Evolutionary conservation across 2,329 filamentous ascomycete genomes (phyloP), one percentile per base, ranked within the genome.

Genomic region (Ophiostoma fasciatum): DNA sequence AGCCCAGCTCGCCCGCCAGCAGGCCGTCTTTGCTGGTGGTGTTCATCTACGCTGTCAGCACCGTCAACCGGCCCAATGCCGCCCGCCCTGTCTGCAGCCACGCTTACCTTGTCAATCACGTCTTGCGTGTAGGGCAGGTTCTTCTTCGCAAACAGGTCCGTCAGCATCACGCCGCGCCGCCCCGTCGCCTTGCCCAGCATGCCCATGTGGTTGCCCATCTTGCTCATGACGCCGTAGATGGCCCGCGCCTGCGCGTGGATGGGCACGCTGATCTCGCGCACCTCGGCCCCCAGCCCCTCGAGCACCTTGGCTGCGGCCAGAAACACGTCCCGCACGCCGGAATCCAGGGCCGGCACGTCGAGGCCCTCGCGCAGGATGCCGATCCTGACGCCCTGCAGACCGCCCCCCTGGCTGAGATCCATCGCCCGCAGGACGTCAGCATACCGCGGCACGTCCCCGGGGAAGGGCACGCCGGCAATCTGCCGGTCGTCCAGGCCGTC

Each of bases 201-300:
- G 28, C 61, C 51, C 39, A 61, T 63, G 32, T 61, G 48, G 4
- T 62, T 57, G 1, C 61, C 58, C 15, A 64, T 63, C 36, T 66
- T 66, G 26, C 51, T 57, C 4, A 52, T 49, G 1, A 57, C 57
- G 3, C 64, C 66, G 63, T 65, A 70, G 40, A 71, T 61, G 0
- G 59, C 51, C 0, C 63, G 55, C 0, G 59, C 65, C 12, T 59
- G 46, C 7, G 51, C 43, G 45, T 71, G 66, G 46, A 65, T 51
- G 1, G 64, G 64, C 6, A 68, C 49, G 1, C 58, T 63, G 4
- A 68, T 48, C n/a, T 65, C 57, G 17, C 53, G 45, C 7, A 68
- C 61, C 6, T 49, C 45, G 3, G 62, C 63, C 4, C 64, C 64
- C 10, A 60, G 51, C 6, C 51, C 47, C 8, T 45, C 41, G 43